Conservation (phyloP, 2,329 filamentous ascomycete genomes). For the Zymoseptoria passerinii region DNA sequence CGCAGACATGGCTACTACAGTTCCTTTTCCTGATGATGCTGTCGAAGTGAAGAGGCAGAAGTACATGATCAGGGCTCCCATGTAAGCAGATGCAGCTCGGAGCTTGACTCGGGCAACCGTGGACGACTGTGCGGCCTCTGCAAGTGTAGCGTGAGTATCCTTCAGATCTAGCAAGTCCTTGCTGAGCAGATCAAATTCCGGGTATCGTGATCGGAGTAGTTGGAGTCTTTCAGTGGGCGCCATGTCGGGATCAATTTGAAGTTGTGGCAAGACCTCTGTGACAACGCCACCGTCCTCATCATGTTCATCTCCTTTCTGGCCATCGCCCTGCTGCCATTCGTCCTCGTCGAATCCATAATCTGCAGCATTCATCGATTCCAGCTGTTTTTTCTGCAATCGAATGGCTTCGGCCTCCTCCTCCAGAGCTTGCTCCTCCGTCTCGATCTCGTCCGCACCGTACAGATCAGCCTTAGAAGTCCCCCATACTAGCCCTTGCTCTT, state of each 20-base stretch:
- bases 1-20: constrained; percentile 57
- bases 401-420: constrained; percentile 90
- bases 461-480: constrained; percentile 82
- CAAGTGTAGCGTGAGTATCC: constrained; percentile 17
- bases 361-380: constrained; percentile 78
- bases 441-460: constrained; percentile 76
- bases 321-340: constrained; percentile 60
- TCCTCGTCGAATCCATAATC: constrained; percentile 90
- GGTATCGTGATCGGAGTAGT: constrained; percentile 72
- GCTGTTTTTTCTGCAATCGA: constrained; percentile 80
- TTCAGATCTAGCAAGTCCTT: constrained; percentile 72
- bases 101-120: constrained; percentile 51
- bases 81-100: constrained; percentile 74
- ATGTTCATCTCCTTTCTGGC: constrained; percentile 40
- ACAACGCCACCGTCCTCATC: constrained; percentile 49
- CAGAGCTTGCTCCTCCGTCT: constrained; percentile 65
- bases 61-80: constrained; percentile 83
- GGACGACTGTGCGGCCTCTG: constrained; percentile 5
- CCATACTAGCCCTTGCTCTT: constrained; percentile 63
- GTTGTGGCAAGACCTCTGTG: constrained; percentile 75
- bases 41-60: constrained; percentile 87
- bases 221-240: constrained; percentile 62
- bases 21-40: constrained; percentile 45
- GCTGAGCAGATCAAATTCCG: constrained; percentile 80
- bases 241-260: constrained; percentile 76